A percentile compares a stretch with the other conserved stretches of the same genome.
phyloP scores from a whole-genome alignment of 768 basidiomycete species.

The Collybia sp. region DNA sequence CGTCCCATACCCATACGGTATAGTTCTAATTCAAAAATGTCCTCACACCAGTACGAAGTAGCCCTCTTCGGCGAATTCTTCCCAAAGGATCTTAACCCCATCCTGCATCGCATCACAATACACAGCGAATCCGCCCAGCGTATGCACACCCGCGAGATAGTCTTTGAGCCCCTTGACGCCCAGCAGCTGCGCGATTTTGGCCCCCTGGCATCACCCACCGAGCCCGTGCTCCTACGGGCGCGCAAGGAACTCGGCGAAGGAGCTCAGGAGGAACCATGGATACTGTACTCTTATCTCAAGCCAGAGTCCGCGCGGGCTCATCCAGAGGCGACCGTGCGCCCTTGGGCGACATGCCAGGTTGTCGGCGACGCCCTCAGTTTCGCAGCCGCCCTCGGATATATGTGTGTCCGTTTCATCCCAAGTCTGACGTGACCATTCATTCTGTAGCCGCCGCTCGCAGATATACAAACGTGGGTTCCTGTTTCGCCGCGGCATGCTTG shows the following conservation, averaged over 20 bases:
- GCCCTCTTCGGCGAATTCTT: conserved; percentile 83
- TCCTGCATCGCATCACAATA: conserved; percentile 78
- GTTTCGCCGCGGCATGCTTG: conserved; percentile 64
- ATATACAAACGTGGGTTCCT: conserved; percentile 80
- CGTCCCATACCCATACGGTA: too few species aligned
- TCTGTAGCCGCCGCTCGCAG: conserved; percentile 57
- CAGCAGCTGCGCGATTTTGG: conserved; percentile 56
- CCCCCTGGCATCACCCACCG: conserved; percentile 20
- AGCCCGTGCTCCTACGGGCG: conserved; percentile 68
- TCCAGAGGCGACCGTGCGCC: conserved; percentile 83
- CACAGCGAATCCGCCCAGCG: conserved; percentile 73
- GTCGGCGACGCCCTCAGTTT: conserved; percentile 78
- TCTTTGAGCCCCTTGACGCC: conserved; percentile 78
- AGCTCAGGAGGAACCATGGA: conserved; percentile 55
- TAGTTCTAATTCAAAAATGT: conserved; percentile 29
- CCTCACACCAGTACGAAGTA: conserved; percentile 70
- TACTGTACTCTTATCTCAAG: conserved; percentile 75
- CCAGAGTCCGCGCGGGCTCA: conserved; percentile 82
- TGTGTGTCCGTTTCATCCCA: conserved; percentile 37
- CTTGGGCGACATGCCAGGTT: conserved; percentile 79
- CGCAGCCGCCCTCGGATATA: conserved; percentile 74
- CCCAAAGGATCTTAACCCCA: conserved; percentile 65
- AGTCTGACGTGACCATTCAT: conserved; percentile 1
- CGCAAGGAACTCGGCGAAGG: conserved; percentile 64
- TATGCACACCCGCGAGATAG: conserved; percentile 72